Base-by-base conservation (phyloP, 1,284 basidiomycete genomes). In the Fomitopsis schrenkii region DNA sequence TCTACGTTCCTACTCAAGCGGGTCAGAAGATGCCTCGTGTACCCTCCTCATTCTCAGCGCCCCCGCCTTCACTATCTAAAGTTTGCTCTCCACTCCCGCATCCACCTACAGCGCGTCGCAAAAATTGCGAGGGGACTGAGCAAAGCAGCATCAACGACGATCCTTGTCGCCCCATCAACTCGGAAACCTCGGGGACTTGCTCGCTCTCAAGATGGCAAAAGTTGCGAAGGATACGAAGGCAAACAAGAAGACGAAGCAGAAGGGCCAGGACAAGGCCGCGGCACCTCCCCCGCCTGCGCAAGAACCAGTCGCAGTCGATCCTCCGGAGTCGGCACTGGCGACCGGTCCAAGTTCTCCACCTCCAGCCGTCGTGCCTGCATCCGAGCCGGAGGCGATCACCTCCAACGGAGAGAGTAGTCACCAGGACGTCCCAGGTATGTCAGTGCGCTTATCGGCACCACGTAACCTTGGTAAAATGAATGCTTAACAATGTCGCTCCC, bases 341-440 rank as follows among this genome's bases (percentile, higher is more conserved):
- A 38, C 41, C 36, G n/a, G 22, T 30, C 4, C 30, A 2, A 9
- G 28, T 40, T 12, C 22, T 10, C 42, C 33, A 28, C 41, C 58
- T 8, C 41, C 26, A 48, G 41, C 7, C 19, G 54, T 45, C 7
- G 35, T 28, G 8, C 33, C 19, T 33, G 22, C 26, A 8, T 22
- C 59, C n/a, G 30, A 41, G 35, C 54, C 28, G 14, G 54, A 26
- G 35, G 30, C 19, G 52, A 54, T 54, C 35, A 19, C 36, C 19
- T 56, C 28, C 40, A 44, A 48, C 33, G 30, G 15, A 42, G 26
- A 55, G 19, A 30, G 54, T 60, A 30, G 54, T 60, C 59, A 60
- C 41, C 59, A 56, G 59, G 59, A 4, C 41, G 22, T 26, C 15
- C 59, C 59, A 56, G 59, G 59, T 60, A 56, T 42, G 59, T 60